These are phyloP conservation scores for Metschnikowia picachoensis DNA, from an alignment of 805 yeast species.

Conservation along the genomic window DNA sequence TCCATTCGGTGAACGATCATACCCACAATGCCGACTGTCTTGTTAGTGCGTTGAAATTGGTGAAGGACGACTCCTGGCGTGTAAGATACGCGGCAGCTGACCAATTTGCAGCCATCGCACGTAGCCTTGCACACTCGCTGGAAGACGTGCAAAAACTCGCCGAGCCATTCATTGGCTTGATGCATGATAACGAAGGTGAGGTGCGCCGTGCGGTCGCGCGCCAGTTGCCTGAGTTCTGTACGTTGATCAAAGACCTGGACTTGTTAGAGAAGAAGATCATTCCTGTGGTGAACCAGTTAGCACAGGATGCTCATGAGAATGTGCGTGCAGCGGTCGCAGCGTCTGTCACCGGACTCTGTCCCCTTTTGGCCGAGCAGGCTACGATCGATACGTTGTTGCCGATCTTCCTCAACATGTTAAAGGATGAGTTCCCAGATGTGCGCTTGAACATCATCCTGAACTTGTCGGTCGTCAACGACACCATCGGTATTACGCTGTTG, in stretches of 20 bases:
- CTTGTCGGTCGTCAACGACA: conserved; percentile 87
- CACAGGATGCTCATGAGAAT: conserved; percentile 87
- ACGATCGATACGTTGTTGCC: conserved; percentile 84
- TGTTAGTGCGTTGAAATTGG: conserved; percentile 62
- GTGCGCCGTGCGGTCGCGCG: conserved; percentile 93
- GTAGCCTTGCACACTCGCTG: conserved; percentile 55
- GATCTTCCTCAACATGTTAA: conserved; percentile 85
- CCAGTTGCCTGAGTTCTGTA: conserved; percentile 76
- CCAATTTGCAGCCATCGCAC: conserved; percentile 71
- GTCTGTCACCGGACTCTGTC: conserved; percentile 81
- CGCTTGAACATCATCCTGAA: conserved; percentile 91
- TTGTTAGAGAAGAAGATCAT: conserved; percentile 65
- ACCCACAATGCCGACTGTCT: conserved; percentile 62
- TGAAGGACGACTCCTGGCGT: conserved; percentile 93
- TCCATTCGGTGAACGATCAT: conserved; percentile 53
- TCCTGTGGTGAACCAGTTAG: conserved; percentile 78
- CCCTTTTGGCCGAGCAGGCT: conserved; percentile 76
- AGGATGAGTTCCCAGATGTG: conserved; percentile 96
- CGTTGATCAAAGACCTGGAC: conserved; percentile 42
- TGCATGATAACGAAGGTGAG: conserved; percentile 92
- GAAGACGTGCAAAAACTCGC: conserved; percentile 56
- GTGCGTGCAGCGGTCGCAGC: conserved; percentile 92
- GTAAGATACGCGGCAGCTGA: conserved; percentile 99
- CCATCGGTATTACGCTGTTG: conserved; percentile 84
- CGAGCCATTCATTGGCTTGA: conserved; percentile 67